Evolutionary conservation across 306 rosid species (phyloP).

Genomic region (Gleditsia sinensis): DNA sequence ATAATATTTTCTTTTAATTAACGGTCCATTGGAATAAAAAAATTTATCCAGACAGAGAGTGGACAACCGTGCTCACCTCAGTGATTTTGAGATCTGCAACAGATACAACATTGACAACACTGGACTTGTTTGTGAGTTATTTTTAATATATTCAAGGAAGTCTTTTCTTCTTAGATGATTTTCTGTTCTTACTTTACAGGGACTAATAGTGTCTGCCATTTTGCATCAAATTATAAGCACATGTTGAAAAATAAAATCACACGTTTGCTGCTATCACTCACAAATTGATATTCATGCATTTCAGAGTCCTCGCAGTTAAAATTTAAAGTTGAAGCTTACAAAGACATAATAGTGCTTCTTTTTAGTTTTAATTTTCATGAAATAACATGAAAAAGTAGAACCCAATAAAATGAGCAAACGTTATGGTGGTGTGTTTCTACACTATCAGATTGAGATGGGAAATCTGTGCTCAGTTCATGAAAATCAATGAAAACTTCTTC

Average conservation of each 20-base stretch:
- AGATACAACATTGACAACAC: slow-evolving; percentile 84
- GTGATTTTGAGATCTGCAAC: slow-evolving; percentile 84
- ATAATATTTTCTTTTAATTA: background rate
- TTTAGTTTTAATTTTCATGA: background rate
- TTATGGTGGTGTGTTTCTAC: background rate
- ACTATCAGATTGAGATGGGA: background rate
- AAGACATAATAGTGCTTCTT: background rate
- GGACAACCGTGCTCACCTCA: slow-evolving; percentile 56
- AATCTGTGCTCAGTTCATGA: background rate
- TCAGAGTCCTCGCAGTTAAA: background rate
- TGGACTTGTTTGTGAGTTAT: slow-evolving; percentile 86
- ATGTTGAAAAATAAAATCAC: slow-evolving; percentile 15
- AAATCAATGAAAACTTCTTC: background rate
- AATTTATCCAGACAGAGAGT: slow-evolving; percentile 71
- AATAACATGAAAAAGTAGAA: background rate
- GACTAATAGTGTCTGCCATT: background rate
- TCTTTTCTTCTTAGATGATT: background rate
- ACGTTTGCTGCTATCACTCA: background rate
- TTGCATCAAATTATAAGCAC: slow-evolving; percentile 9
- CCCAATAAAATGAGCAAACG: no score
- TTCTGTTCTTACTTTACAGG: slow-evolving; percentile 4
- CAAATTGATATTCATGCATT: background rate
- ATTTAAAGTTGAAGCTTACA: background rate
- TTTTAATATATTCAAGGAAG: slow-evolving; percentile 13
- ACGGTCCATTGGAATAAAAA: slow-evolving; percentile 13